Conservation (phyloP, 768 basidiomycete genomes). For the Suillus spraguei region DNA sequence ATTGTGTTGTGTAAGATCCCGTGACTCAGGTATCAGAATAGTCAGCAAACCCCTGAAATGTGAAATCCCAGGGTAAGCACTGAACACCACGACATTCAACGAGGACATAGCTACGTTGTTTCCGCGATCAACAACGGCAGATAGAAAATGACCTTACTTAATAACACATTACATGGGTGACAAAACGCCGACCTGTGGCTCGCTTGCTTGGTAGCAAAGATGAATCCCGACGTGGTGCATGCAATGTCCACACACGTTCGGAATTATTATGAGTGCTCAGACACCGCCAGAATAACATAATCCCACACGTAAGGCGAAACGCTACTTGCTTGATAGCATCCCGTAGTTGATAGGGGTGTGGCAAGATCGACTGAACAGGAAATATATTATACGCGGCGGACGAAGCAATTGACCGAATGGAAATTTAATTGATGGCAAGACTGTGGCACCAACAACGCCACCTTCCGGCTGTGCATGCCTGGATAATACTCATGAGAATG, state of each 20-base stretch:
- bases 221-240: background rate
- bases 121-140: background rate
- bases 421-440: conserved; percentile 10
- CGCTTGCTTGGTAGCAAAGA: background rate
- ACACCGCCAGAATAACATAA: conserved; percentile 25
- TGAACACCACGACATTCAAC: conserved; percentile 1
- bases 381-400: background rate
- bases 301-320: conserved; percentile 32
- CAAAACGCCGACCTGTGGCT: too few species aligned
- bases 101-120: conserved; percentile 2
- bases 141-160: background rate
- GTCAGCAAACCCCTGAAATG: background rate
- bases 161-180: background rate
- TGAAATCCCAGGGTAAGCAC: background rate
- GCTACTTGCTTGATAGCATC: conserved; percentile 1
- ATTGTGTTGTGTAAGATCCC: background rate
- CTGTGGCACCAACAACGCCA: background rate
- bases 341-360: conserved; percentile 5
- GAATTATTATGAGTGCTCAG: background rate
- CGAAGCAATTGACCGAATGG: background rate
- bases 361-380: conserved; percentile 1
- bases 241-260: background rate
- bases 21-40: conserved; percentile 1
- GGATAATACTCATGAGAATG: conserved; percentile 1
- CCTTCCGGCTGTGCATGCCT: conserved; percentile 7